A percentile compares a stretch with the other conserved stretches of the same genome.
Evolutionary conservation across 2,329 filamentous ascomycete genomes (phyloP).

Genomic region (Diaporthe citrichinensis): DNA sequence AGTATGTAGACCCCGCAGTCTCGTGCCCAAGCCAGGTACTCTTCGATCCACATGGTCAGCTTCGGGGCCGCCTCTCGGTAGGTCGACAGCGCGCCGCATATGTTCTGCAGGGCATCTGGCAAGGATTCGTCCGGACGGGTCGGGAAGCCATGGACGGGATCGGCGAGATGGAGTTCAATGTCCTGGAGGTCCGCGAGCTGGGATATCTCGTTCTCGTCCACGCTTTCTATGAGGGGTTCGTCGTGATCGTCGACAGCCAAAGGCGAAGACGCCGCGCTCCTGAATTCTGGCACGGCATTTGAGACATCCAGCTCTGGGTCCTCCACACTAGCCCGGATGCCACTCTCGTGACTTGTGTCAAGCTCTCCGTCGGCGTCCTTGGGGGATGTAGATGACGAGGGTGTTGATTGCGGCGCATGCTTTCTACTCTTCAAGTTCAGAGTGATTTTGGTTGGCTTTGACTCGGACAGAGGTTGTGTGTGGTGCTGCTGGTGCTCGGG

Average conservation of each 20-base stretch:
- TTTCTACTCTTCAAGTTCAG: conserved; percentile 69
- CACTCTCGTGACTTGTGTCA: conserved; percentile 46
- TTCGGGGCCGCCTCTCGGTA: conserved; percentile 43
- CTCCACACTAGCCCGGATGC: conserved; percentile 62
- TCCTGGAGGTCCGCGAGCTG: conserved; percentile 40
- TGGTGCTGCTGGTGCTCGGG: conserved; percentile 54
- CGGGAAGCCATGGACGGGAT: conserved; percentile 64
- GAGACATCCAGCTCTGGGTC: conserved; percentile 57
- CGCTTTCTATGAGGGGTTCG: conserved; percentile 61
- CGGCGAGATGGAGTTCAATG: conserved; percentile 49
- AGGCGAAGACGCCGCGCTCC: conserved; percentile 24
- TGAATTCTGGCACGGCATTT: conserved; percentile 40
- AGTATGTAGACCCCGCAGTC: conserved; percentile 52
- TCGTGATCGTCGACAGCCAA: conserved; percentile 49
- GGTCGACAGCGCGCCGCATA: conserved; percentile 46
- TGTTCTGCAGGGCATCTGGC: conserved; percentile 47
- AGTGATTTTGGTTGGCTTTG: conserved; percentile 71
- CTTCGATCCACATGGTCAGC: conserved; percentile 66
- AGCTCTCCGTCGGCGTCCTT: conserved; percentile 42
- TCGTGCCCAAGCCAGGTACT: conserved; percentile 60
- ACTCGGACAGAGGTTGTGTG: conserved; percentile 54
- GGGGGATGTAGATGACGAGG: conserved; percentile 62
- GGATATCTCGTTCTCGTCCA: conserved; percentile 54
- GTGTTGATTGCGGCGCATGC: conserved; percentile 56
- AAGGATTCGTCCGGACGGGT: conserved; percentile 53